Evolutionary conservation across 768 basidiomycete species (phyloP), one percentile per base, ranked within the genome.

Genomic region (Grammothele lineata): DNA sequence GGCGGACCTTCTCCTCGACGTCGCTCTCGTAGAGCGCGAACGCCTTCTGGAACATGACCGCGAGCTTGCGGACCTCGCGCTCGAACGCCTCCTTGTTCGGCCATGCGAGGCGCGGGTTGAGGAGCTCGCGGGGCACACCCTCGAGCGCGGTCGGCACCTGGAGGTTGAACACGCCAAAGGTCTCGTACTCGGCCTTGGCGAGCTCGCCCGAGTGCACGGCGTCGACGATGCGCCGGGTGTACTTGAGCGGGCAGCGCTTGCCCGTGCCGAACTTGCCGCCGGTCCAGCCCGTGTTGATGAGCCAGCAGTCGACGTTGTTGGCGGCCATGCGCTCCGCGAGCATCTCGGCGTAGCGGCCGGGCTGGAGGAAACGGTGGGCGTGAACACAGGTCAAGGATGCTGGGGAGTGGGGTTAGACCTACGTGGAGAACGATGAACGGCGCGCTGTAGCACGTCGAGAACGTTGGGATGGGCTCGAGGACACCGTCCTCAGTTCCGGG

Each of bases 401-500:
- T 25, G 19, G 18, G 2, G 23, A 41, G 10, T 18, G 34, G 51
- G 19, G 33, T 37, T 32, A 38, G 7, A 69, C 81, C 33, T 63
- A 85, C 83, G 69, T 96, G 95, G 46, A 96, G 88, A 57, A 97
- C 86, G 65, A 99, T 97, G 80, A 99, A 98, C n/a, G 96, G 96
- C 34, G 94, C 92, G 57, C 87, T 89, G 80, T 97, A 99, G 70
- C 96, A 98, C 25, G 94, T 97, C 17, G 93, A 96, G 81, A 99
- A 99, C 34, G 96, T 98, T 19, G 96, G 96, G 54, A 95, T 94
- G 49, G 96, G 96, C 66, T 99, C 96, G 37, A 96, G 77, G 23
- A 99, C 89, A 63, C 95, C 95, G 61, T 97, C 95, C 65, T 98
- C 95, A 3, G 95, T 98, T 45, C 94, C 94, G n/a, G 94, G 94